phyloP scores from a whole-genome alignment of 108 stramenopile genomes.

The Fistulifera solaris region DNA sequence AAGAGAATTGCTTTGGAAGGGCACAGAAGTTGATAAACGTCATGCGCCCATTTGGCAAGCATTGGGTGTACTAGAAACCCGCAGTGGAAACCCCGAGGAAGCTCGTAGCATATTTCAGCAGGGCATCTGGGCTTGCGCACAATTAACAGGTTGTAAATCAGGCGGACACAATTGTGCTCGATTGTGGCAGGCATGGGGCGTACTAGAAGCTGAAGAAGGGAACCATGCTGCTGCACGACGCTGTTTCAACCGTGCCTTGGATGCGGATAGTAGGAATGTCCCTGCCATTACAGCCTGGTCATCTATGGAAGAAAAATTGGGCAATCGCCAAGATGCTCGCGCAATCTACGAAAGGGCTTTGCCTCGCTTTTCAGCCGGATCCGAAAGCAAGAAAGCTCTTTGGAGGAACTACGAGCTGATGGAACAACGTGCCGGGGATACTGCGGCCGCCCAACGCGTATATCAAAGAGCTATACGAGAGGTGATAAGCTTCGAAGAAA shows the following conservation, averaged over 20 bases:
- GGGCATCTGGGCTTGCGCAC: slow-evolving; percentile 85
- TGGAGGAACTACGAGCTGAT: slow-evolving; percentile 80
- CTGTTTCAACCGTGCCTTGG: slow-evolving; percentile 77
- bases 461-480: slow-evolving; percentile 72
- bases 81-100: slow-evolving; percentile 52
- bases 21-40: slow-evolving; percentile 68
- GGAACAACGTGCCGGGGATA: slow-evolving; percentile 61
- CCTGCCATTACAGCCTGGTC: slow-evolving; percentile 82
- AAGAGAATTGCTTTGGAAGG: slow-evolving; percentile 58
- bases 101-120: slow-evolving; percentile 82
- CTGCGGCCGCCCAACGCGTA: slow-evolving; percentile 45
- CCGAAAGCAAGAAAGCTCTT: slow-evolving; percentile 55
- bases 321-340: slow-evolving; percentile 56
- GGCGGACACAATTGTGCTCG: slow-evolving; percentile 77
- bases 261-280: slow-evolving; percentile 80
- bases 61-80: slow-evolving; percentile 86
- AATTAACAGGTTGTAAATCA: slow-evolving; percentile 67
- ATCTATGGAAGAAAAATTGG: slow-evolving; percentile 65
- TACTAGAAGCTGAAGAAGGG: slow-evolving; percentile 69
- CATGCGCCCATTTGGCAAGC: slow-evolving; percentile 87
- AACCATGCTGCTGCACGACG: slow-evolving; percentile 76
- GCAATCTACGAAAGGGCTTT: slow-evolving; percentile 59
- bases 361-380: slow-evolving; percentile 53
- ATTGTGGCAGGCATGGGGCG: slow-evolving; percentile 88
- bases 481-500: slow-evolving; percentile 18